A percentile compares a stretch with the other conserved stretches of the same genome.
These are phyloP conservation scores for Trichoderma asperellum DNA, from an alignment of 2,329 filamentous ascomycete species.

Conservation along the genomic window DNA sequence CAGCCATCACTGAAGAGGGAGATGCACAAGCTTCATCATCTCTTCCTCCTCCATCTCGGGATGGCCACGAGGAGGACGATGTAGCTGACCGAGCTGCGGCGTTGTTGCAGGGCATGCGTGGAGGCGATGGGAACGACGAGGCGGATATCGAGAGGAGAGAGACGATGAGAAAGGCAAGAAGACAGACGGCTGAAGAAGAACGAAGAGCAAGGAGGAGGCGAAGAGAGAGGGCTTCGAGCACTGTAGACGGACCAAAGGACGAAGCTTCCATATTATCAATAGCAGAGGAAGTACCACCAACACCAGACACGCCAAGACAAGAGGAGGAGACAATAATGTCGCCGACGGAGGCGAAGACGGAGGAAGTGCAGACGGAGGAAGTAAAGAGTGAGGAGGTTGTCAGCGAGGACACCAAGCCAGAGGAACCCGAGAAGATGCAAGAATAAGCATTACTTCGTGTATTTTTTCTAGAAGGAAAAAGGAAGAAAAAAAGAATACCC, in stretches of 20 bases:
- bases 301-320: conserved; percentile 21
- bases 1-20: conserved; percentile 53
- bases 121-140: conserved; percentile 62
- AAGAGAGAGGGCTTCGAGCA: conserved; percentile 60
- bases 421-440: conserved; percentile 25
- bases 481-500: conserved; percentile 30
- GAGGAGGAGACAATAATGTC: conserved; percentile 25
- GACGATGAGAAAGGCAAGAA: conserved; percentile 61
- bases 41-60: conserved; percentile 55
- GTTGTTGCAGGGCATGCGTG: conserved; percentile 80
- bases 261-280: conserved; percentile 33
- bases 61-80: conserved; percentile 65
- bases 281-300: conserved; percentile 26
- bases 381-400: conserved; percentile 30
- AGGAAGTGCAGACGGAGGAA: neutral
- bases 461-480: conserved; percentile 30
- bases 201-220: conserved; percentile 68
- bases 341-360: neutral
- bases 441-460: conserved; percentile 26
- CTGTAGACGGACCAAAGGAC: conserved; percentile 36
- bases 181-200: conserved; percentile 81
- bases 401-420: conserved; percentile 23
- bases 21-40: conserved; percentile 38
- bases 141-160: conserved; percentile 58
- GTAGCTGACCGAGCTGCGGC: conserved; percentile 83